Percentiles rank a stretch among this genome's conserved stretches.
Evolutionary conservation across 1,284 basidiomycete genomes (phyloP).

Genomic region (Anthracocystis walkeri): DNA sequence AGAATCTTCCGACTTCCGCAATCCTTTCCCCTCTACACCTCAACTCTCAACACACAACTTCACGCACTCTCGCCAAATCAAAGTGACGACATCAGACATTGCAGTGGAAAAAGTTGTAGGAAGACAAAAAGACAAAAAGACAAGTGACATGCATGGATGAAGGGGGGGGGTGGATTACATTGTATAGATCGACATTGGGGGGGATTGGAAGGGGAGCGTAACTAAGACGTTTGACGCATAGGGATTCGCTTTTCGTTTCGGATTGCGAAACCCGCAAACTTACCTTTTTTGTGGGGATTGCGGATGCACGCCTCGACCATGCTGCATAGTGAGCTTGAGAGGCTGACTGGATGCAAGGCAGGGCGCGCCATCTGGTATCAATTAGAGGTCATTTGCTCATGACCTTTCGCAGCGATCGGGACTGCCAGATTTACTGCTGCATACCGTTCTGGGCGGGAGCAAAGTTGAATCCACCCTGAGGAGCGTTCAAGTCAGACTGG

Average conservation of each 20-base stretch:
- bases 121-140: slow-evolving; percentile 2
- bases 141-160: slow-evolving; percentile 15
- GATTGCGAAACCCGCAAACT: slow-evolving; percentile 23
- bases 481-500: slow-evolving; percentile 71
- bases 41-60: neutral
- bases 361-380: slow-evolving; percentile 26
- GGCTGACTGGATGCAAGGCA: neutral
- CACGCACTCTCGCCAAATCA: neutral
- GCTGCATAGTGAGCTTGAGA: neutral
- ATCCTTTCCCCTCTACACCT: neutral
- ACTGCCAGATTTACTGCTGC: slow-evolving; percentile 47
- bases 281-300: slow-evolving; percentile 30
- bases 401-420: too few relatives aligned
- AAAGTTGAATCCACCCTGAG: slow-evolving; percentile 67
- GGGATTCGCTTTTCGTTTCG: neutral
- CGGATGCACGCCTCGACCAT: slow-evolving; percentile 1
- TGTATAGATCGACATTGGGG: slow-evolving; percentile 4
- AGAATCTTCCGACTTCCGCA: slow-evolving; percentile 1
- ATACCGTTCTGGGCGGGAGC: slow-evolving; percentile 58
- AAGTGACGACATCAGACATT: neutral
- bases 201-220: neutral
- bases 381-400: neutral
- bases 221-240: neutral
- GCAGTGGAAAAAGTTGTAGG: neutral
- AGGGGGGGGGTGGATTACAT: neutral